Evolutionary conservation across 257 asterid genomes (phyloP), one percentile per base, ranked within the genome.

Genomic region (Penstemon newberryi): DNA sequence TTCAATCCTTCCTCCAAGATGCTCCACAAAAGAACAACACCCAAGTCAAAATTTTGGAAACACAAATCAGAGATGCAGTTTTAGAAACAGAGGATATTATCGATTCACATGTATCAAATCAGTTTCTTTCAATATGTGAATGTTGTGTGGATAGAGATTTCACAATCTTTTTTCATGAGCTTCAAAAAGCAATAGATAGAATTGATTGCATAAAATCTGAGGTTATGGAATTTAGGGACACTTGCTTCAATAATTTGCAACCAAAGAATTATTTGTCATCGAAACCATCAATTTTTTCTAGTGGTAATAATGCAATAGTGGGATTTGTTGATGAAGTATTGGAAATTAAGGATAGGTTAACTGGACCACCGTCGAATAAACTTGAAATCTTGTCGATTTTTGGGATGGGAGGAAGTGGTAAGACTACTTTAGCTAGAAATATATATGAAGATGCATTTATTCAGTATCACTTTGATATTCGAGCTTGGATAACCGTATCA

Each of bases 391-490:
- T 66, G 5, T 62, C 81, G 12, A 40, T 76, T 61, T 65, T 66
- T 9, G 81, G 77, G 15, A 76, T 70, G 64, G 74, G 77, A 5
- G 81, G 81, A 11, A 49, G 10, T 37, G 77, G 82, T 5, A 81
- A 81, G 79, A 81, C 83, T 15, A 80, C 82, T 43, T 43, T 80
- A 0, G 76, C 78, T 46, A 74, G 51, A 42, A 57, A 52, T 39
- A 40, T 65, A 6, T 81, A 40, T 37, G 61, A 54, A 0, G 76
- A 77, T 56, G 56, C 68, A 5, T 8, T 5, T 3, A 52, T 60
- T 4, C 7, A 7, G 13, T 15, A 50, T 13, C 60, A 63, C 40
- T 81, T 81, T 54, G 18, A 75, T 10, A 47, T 36, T 60, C 45
- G 63, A 10, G 75, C 70, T 41, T 81, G 82, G 78, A 39, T 70